A percentile compares a stretch with the other conserved stretches of the same genome.
These are phyloP conservation scores for Geranomyces variabilis DNA, from an alignment of 192 early-diverging fungal species.

Conservation along the genomic window DNA sequence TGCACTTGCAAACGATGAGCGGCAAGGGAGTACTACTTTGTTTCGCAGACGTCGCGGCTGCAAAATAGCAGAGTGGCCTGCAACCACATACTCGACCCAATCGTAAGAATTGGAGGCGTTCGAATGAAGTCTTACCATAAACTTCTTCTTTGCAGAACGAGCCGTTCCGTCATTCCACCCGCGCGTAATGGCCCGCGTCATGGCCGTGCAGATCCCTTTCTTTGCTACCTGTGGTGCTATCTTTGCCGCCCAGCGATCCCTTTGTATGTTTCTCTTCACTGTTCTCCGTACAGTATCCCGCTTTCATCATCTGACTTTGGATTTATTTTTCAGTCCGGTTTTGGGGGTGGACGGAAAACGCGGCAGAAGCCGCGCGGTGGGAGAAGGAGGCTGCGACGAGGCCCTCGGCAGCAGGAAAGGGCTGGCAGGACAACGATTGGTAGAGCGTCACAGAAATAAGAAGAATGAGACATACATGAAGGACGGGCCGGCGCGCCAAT, in stretches of 20 bases:
- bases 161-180: slow-evolving; percentile 51
- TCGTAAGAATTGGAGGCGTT: not conserved
- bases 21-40: no score
- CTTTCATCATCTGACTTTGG: not conserved
- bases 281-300: no score
- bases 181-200: slow-evolving; percentile 43
- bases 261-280: slow-evolving; percentile 59
- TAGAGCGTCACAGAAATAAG: no score
- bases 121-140: not conserved
- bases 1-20: no score
- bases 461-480: no score
- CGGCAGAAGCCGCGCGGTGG: slow-evolving; percentile 68
- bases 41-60: no score
- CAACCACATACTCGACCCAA: no score
- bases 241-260: slow-evolving; percentile 70
- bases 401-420: slow-evolving; percentile 25
- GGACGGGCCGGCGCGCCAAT: no score
- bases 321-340: slow-evolving; percentile 70
- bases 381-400: slow-evolving; percentile 39
- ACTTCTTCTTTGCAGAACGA: slow-evolving; percentile 41
- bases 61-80: no score
- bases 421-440: slow-evolving; percentile 42
- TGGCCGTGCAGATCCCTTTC: slow-evolving; percentile 57
- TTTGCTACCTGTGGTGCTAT: slow-evolving; percentile 75
- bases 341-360: slow-evolving; percentile 91